phyloP scores from a whole-genome alignment of 176 grass and related monocot species.

The Bothriochloa decipiens region DNA sequence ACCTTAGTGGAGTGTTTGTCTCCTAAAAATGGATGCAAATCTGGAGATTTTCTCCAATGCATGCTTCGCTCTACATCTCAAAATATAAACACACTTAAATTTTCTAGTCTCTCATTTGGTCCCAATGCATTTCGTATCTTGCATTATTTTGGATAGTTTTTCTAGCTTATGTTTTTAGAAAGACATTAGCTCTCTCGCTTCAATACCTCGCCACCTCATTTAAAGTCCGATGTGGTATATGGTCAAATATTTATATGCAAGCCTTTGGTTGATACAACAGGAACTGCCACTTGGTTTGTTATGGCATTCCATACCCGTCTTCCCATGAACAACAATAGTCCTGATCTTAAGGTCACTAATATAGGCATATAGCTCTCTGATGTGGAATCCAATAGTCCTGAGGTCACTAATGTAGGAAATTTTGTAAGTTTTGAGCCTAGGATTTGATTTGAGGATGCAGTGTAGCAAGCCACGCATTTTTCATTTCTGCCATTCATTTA shows the following conservation, averaged over 20 bases:
- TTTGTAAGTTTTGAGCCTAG: no score
- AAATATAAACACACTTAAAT: no score
- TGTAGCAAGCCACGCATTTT: no score
- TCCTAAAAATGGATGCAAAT: neutral
- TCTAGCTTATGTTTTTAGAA: neutral
- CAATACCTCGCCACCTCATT: neutral
- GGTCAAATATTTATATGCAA: neutral
- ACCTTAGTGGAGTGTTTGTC: neutral
- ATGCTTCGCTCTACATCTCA: neutral
- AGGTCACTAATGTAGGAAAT: no score
- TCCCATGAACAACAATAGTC: neutral
- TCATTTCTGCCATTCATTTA: no score
- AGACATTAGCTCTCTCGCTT: neutral
- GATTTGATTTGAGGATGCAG: no score
- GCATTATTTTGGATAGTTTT: no score
- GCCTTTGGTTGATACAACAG: neutral
- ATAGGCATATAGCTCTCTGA: no score
- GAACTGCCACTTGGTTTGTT: neutral
- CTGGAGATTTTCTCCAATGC: neutral
- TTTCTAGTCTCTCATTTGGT: no score
- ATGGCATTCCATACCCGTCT: neutral
- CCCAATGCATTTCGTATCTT: no score
- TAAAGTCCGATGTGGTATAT: neutral
- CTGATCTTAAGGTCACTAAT: neutral
- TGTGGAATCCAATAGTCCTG: no score